These are phyloP conservation scores for Quercus mongolica DNA, from an alignment of 306 rosid genomes.

Conservation along the genomic window DNA sequence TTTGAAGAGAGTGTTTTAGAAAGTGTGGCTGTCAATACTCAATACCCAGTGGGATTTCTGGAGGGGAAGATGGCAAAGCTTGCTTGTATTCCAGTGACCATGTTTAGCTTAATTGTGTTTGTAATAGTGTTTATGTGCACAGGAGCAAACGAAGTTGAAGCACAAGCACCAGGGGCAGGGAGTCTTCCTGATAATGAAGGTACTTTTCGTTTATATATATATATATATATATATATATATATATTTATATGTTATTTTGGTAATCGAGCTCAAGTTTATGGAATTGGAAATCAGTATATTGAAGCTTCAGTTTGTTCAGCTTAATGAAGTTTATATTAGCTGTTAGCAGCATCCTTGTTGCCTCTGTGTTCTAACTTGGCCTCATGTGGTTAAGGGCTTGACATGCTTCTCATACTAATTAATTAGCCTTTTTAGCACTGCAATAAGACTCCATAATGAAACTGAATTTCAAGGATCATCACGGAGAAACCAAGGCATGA, in stretches of 20 bases:
- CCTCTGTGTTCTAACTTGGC: no score
- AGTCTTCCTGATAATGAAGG: conserved; percentile 26
- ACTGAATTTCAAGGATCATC: no score
- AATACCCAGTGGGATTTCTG: neutral
- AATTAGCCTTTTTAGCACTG: no score
- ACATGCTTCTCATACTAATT: no score
- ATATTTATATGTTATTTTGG: no score
- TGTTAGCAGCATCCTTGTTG: no score
- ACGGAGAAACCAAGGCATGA: neutral
- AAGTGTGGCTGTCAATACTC: neutral
- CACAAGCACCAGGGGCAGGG: conserved; percentile 15
- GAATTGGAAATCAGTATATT: neutral
- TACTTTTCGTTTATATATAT: neutral
- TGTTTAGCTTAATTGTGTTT: neutral
- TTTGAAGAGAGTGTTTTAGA: no score
- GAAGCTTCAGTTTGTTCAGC: neutral
- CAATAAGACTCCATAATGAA: no score
- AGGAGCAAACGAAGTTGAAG: conserved; percentile 7
- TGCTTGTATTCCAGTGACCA: neutral
- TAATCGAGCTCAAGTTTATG: neutral
- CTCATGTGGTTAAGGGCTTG: neutral
- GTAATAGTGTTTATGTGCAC: neutral
- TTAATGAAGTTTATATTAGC: neutral
- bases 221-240: neutral
- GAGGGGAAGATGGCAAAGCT: neutral